Base-by-base conservation (phyloP, 208 protist genomes). In the Crithidia fasciculata region DNA sequence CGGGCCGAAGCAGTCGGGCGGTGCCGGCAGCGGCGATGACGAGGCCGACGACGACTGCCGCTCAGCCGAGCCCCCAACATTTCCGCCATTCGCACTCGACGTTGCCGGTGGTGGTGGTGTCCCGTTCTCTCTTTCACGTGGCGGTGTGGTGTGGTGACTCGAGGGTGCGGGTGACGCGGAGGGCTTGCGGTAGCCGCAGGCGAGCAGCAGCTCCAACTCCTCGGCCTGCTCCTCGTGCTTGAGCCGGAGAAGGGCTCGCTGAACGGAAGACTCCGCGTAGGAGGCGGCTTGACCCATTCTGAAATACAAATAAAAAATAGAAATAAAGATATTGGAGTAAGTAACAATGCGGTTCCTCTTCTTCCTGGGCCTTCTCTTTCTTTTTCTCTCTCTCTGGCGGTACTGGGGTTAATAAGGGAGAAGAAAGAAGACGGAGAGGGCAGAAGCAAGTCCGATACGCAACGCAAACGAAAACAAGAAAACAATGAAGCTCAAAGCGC, bases 281-380 rank as follows among this genome's bases (percentile, higher is more conserved):
- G 85, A 86, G 18, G 85, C 74, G n/a, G 82, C 78, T 49, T 90
- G 85, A 6, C 83, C 82, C 82, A 90, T 90, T 3, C 28, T 13
- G 12, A 19, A 41, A 53, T 36, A 72, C 36, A 67, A 28, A 28
- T 28, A 28, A 28, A 28, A 28, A 28, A 28, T 28, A 28, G 28
- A 28, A 28, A 1, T 28, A 28, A 28, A 28, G 28, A 1, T 28
- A 28, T 28, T 28, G 28, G 28, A 28, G 28, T 28, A 28, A 28
- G 28, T 28, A 28, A 28, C 28, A 28, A 28, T 1, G 28, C 28
- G 1, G 28, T 28, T 28, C 28, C 0, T 28, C 28, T 28, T 28
- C 28, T 28, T 28, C 28, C 28, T 28, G 28, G 28, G 1, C 28
- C 28, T 28, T 28, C 28, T 28, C 28, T 28, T 28, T 28, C 28